Conservation (phyloP, 2,329 filamentous ascomycete genomes). For the Stachybotrys elegans region DNA sequence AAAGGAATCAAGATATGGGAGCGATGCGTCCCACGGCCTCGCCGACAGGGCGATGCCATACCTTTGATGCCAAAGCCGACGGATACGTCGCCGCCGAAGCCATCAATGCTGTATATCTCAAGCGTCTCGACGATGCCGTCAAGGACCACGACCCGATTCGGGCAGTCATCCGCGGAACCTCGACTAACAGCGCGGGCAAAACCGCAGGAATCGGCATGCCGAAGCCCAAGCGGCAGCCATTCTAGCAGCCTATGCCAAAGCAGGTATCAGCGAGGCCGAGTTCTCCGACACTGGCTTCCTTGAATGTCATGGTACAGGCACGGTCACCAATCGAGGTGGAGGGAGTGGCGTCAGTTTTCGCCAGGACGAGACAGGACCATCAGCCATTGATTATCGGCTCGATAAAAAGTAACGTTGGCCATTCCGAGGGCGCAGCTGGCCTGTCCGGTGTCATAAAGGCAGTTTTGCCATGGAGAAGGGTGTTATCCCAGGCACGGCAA, state of each 20-base stretch:
- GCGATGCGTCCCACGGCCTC: slow-evolving; percentile 31
- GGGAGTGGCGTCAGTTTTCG: slow-evolving; percentile 21
- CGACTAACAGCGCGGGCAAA: slow-evolving; percentile 23
- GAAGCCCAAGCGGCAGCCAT: slow-evolving; percentile 24
- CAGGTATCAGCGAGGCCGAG: slow-evolving; percentile 16
- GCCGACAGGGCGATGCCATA: slow-evolving; percentile 19
- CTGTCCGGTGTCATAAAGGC: slow-evolving; percentile 23
- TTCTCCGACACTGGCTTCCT: slow-evolving; percentile 21
- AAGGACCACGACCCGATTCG: slow-evolving; percentile 33
- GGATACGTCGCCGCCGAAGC: slow-evolving; percentile 44
- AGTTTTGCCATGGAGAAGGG: slow-evolving; percentile 19
- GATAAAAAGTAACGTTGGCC: slow-evolving; percentile 27
- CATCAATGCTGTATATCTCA: slow-evolving; percentile 33
- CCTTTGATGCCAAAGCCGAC: slow-evolving; percentile 30
- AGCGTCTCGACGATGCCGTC: slow-evolving; percentile 36
- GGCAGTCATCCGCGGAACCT: slow-evolving; percentile 23
- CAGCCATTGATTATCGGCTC: slow-evolving; percentile 21
- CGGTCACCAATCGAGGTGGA: slow-evolving; percentile 31
- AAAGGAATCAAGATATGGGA: slow-evolving; percentile 36
- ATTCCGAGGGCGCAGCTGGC: slow-evolving; percentile 22
- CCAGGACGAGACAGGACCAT: slow-evolving; percentile 3
- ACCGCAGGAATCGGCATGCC: slow-evolving; percentile 28
- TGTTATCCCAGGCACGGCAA: slow-evolving; percentile 25
- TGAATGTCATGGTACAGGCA: slow-evolving; percentile 36
- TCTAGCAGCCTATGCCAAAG: slow-evolving; percentile 20